These are phyloP conservation scores for Linderniella brevidens DNA, from an alignment of 257 asterid genomes.

Conservation along the genomic window DNA sequence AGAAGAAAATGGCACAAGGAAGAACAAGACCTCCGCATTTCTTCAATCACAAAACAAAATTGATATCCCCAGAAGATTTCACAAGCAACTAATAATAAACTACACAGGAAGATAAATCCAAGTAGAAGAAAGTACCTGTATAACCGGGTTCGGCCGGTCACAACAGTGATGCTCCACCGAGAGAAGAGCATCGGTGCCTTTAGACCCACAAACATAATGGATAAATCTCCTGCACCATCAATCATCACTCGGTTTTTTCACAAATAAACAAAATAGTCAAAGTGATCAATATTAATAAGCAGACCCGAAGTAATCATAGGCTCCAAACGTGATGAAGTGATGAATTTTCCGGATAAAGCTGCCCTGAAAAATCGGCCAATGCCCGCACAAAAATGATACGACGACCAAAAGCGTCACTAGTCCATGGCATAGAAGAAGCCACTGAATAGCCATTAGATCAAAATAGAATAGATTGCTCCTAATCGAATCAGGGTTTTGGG, in stretches of 20 bases:
- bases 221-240: conserved; percentile 57
- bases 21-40: too few species aligned
- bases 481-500: too few species aligned
- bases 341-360: conserved; percentile 70
- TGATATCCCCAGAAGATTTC: not conserved
- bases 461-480: too few species aligned
- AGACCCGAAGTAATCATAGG: conserved; percentile 66
- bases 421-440: conserved; percentile 82
- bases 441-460: conserved; percentile 45
- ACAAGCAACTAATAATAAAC: not conserved
- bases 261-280: too few species aligned
- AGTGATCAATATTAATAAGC: too few species aligned
- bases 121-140: conserved; percentile 36
- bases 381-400: conserved; percentile 85
- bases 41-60: too few species aligned
- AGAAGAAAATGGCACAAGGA: too few species aligned
- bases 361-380: conserved; percentile 92
- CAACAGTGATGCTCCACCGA: conserved; percentile 72
- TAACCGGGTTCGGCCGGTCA: conserved; percentile 79
- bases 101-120: not conserved
- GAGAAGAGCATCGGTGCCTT: conserved; percentile 46
- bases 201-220: conserved; percentile 45
- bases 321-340: conserved; percentile 74
- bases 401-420: conserved; percentile 53
- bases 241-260: too few species aligned